Evolutionary conservation across 2,329 filamentous ascomycete species (phyloP).

Genomic region (Pseudogymnoascus sp.): DNA sequence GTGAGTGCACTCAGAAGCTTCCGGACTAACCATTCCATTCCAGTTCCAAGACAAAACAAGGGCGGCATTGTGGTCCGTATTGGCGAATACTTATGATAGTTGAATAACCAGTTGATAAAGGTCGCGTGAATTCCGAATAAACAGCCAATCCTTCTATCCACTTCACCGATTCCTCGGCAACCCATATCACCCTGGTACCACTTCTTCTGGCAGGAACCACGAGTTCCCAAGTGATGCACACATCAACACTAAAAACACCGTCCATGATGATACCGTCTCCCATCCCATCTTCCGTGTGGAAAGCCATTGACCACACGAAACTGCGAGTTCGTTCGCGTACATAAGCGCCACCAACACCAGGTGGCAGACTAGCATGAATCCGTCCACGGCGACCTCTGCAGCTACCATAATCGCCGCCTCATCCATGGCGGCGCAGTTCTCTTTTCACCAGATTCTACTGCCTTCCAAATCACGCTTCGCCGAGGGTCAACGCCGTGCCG

Average conservation of each 20-base stretch:
- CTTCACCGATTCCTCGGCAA: neutral
- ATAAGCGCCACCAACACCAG: constrained; percentile 3
- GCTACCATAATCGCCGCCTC: constrained; percentile 3
- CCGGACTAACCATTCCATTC: neutral
- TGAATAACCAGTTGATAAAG: neutral
- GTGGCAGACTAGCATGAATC: neutral
- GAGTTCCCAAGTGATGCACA: neutral
- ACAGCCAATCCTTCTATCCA: neutral
- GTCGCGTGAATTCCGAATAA: neutral
- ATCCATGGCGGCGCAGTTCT: neutral
- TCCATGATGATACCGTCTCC: neutral
- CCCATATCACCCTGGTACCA: neutral
- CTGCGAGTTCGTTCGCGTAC: constrained; percentile 3
- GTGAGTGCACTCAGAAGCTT: neutral
- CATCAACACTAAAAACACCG: neutral
- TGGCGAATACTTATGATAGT: neutral
- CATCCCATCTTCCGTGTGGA: constrained; percentile 1
- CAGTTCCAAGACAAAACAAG: neutral
- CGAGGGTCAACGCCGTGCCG: neutral
- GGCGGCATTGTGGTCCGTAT: neutral
- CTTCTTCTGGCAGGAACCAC: neutral
- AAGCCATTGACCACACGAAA: constrained; percentile 1
- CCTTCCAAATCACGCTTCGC: neutral
- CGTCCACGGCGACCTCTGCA: constrained; percentile 2
- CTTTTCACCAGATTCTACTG: neutral